Percentiles rank a stretch among this genome's conserved stretches.
Conservation (phyloP, 2,329 filamentous ascomycete genomes). For the Botryotinia narcissicola region DNA sequence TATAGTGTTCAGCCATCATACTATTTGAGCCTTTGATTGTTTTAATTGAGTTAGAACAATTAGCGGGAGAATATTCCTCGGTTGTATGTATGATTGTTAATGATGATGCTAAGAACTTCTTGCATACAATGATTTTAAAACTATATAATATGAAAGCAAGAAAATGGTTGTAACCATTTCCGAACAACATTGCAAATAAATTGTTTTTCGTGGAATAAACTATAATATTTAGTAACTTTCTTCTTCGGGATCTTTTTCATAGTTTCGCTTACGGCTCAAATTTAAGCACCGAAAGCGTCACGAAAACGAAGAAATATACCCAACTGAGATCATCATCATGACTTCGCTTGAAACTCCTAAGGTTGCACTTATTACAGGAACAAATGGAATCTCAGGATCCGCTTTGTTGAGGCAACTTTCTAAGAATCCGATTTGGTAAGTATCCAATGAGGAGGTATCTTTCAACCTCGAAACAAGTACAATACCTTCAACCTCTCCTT, state of each 20-base stretch:
- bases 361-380: conserved; percentile 11
- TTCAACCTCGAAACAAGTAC: neutral
- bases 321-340: neutral
- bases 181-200: neutral
- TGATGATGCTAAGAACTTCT: neutral
- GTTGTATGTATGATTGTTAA: neutral
- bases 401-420: conserved; percentile 12
- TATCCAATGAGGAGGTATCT: neutral
- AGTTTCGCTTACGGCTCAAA: neutral
- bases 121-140: neutral
- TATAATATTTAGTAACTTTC: neutral
- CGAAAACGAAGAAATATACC: neutral
- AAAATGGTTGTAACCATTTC: neutral
- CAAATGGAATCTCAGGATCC: conserved; percentile 11
- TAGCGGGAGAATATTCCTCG: neutral
- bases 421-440: neutral
- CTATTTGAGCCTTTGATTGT: too few relatives aligned
- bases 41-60: too few relatives aligned
- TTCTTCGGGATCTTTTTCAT: neutral
- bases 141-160: neutral
- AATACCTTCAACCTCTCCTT: neutral
- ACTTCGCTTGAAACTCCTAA: neutral
- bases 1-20: too few relatives aligned
- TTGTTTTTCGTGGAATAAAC: neutral
- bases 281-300: neutral